Evolutionary conservation across 768 basidiomycete genomes (phyloP).

Genomic region (Boletus coccyginus): DNA sequence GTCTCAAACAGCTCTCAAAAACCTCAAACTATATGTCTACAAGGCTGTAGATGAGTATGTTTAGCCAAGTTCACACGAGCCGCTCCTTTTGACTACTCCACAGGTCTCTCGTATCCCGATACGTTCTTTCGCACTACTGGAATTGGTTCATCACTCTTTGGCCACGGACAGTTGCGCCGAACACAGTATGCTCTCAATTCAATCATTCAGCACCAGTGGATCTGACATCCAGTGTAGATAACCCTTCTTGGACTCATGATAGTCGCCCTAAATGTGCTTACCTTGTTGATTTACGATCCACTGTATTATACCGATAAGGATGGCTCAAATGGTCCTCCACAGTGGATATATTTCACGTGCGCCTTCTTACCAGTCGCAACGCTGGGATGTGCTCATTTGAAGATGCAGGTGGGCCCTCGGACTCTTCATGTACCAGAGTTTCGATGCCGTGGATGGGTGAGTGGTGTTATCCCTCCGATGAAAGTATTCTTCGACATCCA

Average conservation of each 20-base stretch:
- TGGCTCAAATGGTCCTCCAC: constrained; percentile 59
- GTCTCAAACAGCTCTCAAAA: constrained; percentile 62
- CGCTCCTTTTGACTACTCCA: constrained; percentile 3
- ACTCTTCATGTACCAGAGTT: constrained; percentile 86
- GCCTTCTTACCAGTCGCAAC: constrained; percentile 25
- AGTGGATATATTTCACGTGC: constrained; percentile 90
- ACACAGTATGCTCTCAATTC: constrained; percentile 58
- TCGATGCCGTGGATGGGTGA: constrained; percentile 89
- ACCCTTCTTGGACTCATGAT: constrained; percentile 82
- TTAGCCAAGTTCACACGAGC: background rate
- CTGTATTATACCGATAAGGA: constrained; percentile 67
- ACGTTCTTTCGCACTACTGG: constrained; percentile 85
- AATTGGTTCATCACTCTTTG: constrained; percentile 87
- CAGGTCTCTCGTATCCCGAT: constrained; percentile 75
- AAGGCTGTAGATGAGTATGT: constrained; percentile 78
- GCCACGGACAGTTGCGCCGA: constrained; percentile 83
- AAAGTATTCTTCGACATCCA: constrained; percentile 1
- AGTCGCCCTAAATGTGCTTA: constrained; percentile 80
- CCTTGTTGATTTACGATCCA: constrained; percentile 83
- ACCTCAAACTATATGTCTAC: constrained; percentile 76
- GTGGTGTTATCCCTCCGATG: constrained; percentile 11
- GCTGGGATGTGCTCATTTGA: background rate
- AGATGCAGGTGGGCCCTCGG: constrained; percentile 75
- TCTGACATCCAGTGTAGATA: constrained; percentile 52
- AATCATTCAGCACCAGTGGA: background rate